phyloP scores from a whole-genome alignment of 163 green algal genomes.

The Chlorella variabilis region DNA sequence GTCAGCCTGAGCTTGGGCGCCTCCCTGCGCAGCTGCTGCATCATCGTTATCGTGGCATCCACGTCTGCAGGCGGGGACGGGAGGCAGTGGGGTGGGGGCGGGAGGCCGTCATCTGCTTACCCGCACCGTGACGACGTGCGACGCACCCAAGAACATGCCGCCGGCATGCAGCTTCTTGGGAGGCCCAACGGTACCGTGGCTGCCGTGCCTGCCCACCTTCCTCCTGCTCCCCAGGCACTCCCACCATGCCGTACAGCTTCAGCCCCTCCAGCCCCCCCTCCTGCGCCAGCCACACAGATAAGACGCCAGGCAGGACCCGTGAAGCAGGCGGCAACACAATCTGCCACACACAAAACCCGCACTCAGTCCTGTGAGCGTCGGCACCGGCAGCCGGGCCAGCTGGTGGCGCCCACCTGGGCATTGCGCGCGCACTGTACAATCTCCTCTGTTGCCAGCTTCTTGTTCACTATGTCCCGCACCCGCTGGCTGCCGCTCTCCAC shows the following conservation, averaged over 20 bases:
- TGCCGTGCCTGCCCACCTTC: no score
- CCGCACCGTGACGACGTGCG: no score
- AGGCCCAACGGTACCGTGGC: no score
- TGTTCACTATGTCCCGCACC: conserved; percentile 63
- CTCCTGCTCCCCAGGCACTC: conserved; percentile 56
- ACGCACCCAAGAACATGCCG: no score
- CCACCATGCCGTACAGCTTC: conserved; percentile 70
- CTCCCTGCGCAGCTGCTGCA: conserved; percentile 34
- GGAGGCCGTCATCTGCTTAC: not conserved
- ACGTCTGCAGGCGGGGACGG: conserved; percentile 28
- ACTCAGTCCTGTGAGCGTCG: no score
- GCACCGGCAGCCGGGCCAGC: not conserved
- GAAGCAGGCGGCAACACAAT: no score
- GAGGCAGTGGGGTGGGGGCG: not conserved
- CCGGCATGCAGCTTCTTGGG: no score
- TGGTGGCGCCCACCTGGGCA: conserved; percentile 16
- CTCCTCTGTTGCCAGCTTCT: conserved; percentile 58
- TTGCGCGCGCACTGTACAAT: conserved; percentile 45
- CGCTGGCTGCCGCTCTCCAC: conserved; percentile 64
- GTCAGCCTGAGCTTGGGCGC: conserved; percentile 54
- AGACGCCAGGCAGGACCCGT: no score
- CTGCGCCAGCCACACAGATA: not conserved
- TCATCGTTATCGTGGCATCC: conserved; percentile 51
- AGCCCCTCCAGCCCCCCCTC: conserved; percentile 54
- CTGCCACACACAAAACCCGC: no score